Evolutionary conservation across 371 early-diverging fungal species (phyloP).

Genomic region (Actinomortierella wolfii): DNA sequence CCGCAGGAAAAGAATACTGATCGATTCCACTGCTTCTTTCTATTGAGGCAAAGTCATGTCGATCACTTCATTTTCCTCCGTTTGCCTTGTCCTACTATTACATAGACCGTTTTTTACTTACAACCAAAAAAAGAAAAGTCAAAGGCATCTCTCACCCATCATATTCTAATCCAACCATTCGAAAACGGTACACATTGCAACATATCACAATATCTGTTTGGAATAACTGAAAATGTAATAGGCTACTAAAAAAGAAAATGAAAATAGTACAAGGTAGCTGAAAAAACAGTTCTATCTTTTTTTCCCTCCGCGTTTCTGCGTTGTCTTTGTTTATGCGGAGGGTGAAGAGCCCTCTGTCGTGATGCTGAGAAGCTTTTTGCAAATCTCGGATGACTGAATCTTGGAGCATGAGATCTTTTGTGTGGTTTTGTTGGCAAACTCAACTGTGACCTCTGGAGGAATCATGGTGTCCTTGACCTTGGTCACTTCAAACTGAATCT

Average conservation of each 20-base stretch:
- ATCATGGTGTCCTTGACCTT: conserved; percentile 53
- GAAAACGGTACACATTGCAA: too few relatives aligned
- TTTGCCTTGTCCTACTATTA: background rate
- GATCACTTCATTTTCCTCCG: background rate
- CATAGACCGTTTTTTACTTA: too few relatives aligned
- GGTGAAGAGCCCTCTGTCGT: conserved; percentile 30
- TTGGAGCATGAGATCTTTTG: conserved; percentile 56
- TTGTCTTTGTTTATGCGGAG: conserved; percentile 1
- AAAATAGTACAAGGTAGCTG: background rate
- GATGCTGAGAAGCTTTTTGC: conserved; percentile 54
- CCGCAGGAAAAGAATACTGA: background rate
- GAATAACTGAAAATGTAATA: background rate
- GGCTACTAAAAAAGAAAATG: background rate
- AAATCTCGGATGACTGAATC: conserved; percentile 55
- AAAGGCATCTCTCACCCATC: too few relatives aligned
- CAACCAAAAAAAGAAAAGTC: too few relatives aligned
- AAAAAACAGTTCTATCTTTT: too few relatives aligned
- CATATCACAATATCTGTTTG: too few relatives aligned
- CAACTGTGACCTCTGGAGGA: conserved; percentile 57
- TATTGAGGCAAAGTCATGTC: too few relatives aligned
- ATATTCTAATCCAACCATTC: too few relatives aligned
- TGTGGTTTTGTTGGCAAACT: conserved; percentile 53
- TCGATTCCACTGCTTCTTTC: background rate
- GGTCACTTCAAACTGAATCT: conserved; percentile 55
- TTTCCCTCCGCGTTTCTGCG: too few relatives aligned